Base-by-base conservation (phyloP, 1,284 basidiomycete genomes). In the Rhodotorula sp. region DNA sequence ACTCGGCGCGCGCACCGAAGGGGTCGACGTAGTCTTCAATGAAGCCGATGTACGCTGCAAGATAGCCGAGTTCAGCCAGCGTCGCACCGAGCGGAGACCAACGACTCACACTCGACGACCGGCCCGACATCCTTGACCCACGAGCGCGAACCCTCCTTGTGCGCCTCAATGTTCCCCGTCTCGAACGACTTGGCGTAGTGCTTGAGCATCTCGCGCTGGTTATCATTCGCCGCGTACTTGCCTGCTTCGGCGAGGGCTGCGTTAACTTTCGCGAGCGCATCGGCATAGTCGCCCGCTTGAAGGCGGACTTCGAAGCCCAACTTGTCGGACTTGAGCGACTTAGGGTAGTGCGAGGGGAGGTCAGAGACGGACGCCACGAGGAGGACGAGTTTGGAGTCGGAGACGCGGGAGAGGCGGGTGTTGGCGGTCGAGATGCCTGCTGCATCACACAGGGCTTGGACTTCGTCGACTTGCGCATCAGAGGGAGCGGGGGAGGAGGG, bases 91-190 rank as follows among this genome's bases (percentile, higher is more conserved):
- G 24, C 11, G 57, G 24, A 13, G 26, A n/a, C 2, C 22, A 2
- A 26, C n/a, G 53, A 24, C 34, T 9, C 22, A 56, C 37, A 88
- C 80, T 92, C 91, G 18, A 94, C 91, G n/a, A 89, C 87, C 16
- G 91, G 91, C 0, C 89, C 89, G 37, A 90, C 81, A 78, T 94
- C 91, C 80, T 89, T 87, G 31, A 94, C 91, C 91, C 91, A 94
- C 71, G 87, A 82, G 53, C 81, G 85, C 1, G 89, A 90, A 0
- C 85, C 90, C 58, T 87, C 83, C 78, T 89, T 88, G 82, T 93
- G 90, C 34, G 85, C 87, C 65, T 87, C 83, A 68, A 93, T 87
- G 9, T 88, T 89, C 22, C 91, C 91, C 8, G 86, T 87, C 74
- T 85, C 81, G 78, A 93, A 93, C 15, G 88, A 88, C 77, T 34